Percentiles rank a stretch among this genome's conserved stretches.
Conservation (phyloP, 345 rosid species). For the Physaria fendleri region DNA sequence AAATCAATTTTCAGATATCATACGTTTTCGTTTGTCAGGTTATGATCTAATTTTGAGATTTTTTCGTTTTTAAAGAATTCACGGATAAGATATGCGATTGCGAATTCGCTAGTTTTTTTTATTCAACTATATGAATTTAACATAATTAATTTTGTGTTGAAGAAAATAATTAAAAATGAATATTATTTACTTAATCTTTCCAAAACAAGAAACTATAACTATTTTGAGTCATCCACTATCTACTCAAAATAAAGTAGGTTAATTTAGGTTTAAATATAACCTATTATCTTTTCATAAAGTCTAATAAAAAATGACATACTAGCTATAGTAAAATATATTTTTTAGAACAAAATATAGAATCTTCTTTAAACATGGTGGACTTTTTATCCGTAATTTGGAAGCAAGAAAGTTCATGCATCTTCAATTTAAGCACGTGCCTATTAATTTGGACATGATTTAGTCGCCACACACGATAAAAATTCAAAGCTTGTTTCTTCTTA, state of each 20-base stretch:
- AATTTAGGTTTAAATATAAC: not conserved
- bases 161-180: too few species aligned
- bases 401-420: constrained; percentile 34
- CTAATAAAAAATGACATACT: not conserved
- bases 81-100: too few species aligned
- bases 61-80: too few species aligned
- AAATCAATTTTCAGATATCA: too few species aligned
- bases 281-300: not conserved
- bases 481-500: constrained; percentile 16
- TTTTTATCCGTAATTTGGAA: constrained; percentile 1
- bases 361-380: not conserved
- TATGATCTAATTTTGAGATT: too few species aligned
- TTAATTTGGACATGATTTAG: constrained; percentile 19
- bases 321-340: not conserved
- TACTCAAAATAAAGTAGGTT: not conserved
- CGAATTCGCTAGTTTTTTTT: too few species aligned
- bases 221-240: not conserved
- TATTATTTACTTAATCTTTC: too few species aligned
- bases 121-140: too few species aligned
- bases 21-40: too few species aligned
- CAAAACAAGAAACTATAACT: too few species aligned
- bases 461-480: constrained; percentile 26
- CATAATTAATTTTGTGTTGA: too few species aligned
- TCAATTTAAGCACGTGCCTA: constrained; percentile 26
- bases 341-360: not conserved